These are phyloP conservation scores for Suillus americanus DNA, from an alignment of 768 basidiomycete genomes.

Conservation along the genomic window DNA sequence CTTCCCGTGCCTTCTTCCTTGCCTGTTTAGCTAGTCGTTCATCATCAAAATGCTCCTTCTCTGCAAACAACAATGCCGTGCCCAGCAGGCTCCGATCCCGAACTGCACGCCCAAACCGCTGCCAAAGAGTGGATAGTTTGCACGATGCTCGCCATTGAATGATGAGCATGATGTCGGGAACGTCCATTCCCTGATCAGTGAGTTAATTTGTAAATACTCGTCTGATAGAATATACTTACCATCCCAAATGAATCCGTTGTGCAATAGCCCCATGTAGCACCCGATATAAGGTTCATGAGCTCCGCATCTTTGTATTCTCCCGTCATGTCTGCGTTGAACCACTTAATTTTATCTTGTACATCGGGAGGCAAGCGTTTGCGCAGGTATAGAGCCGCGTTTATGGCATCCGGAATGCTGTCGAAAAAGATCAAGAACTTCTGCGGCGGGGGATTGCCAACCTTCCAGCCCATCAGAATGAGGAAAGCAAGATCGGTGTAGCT, in stretches of 20 bases:
- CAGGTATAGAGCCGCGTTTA: constrained; percentile 13
- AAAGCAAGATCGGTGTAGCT: constrained; percentile 27
- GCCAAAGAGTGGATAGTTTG: constrained; percentile 28
- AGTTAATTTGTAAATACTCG: too few species aligned
- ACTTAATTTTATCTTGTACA: constrained; percentile 17
- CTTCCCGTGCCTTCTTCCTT: too few species aligned
- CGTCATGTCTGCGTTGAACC: constrained; percentile 29
- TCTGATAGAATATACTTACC: constrained; percentile 12
- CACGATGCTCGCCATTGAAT: constrained; percentile 34
- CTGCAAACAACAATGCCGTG: constrained; percentile 18
- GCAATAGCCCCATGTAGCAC: constrained; percentile 24
- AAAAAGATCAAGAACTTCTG: constrained; percentile 19
- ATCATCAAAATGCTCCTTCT: constrained; percentile 26
- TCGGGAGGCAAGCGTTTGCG: constrained; percentile 9
- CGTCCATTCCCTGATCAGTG: neutral
- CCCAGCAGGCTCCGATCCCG: too few species aligned
- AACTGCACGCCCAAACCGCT: constrained; percentile 28
- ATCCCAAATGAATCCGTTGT: constrained; percentile 37
- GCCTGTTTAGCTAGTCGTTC: neutral
- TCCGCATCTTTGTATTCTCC: constrained; percentile 16
- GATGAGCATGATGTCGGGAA: constrained; percentile 33
- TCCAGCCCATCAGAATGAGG: constrained; percentile 14
- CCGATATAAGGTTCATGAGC: constrained; percentile 9
- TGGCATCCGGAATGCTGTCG: constrained; percentile 12
- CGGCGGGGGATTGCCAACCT: neutral